Percentiles rank a stretch among this genome's conserved stretches.
phyloP scores from a whole-genome alignment of 192 early-diverging fungal genomes.

The Lobosporangium transversale region DNA sequence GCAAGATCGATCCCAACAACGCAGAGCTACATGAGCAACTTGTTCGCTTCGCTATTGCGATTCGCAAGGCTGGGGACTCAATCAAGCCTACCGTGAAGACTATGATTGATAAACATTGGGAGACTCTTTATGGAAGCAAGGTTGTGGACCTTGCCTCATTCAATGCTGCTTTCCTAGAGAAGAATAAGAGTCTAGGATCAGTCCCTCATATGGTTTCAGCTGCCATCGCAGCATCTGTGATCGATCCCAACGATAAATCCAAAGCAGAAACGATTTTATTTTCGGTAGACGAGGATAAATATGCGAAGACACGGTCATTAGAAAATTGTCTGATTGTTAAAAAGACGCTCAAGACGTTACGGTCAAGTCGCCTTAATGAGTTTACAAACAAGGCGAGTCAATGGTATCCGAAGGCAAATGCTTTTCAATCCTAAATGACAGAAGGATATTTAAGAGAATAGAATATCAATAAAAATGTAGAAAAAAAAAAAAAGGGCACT shows the following conservation, averaged over 20 bases:
- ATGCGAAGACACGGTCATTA: slow-evolving; percentile 10
- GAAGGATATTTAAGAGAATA: not conserved
- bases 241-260: slow-evolving; percentile 15
- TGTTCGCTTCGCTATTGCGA: slow-evolving; percentile 57
- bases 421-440: slow-evolving; percentile 17
- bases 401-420: slow-evolving; percentile 30
- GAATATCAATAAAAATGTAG: slow-evolving; percentile 1
- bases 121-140: slow-evolving; percentile 16
- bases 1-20: slow-evolving; percentile 55
- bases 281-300: slow-evolving; percentile 22
- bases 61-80: slow-evolving; percentile 31
- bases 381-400: slow-evolving; percentile 25
- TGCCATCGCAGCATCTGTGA: slow-evolving; percentile 33
- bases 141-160: slow-evolving; percentile 18
- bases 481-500: too few species aligned
- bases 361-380: slow-evolving; percentile 31
- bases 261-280: slow-evolving; percentile 37
- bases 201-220: slow-evolving; percentile 37
- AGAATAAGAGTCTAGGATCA: slow-evolving; percentile 12
- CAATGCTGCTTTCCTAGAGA: slow-evolving; percentile 15
- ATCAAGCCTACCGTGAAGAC: slow-evolving; percentile 35
- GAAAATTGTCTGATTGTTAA: slow-evolving; percentile 26
- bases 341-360: slow-evolving; percentile 37
- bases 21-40: slow-evolving; percentile 57
- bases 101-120: slow-evolving; percentile 46